Percentiles rank a stretch among this genome's conserved stretches.
These are phyloP conservation scores for Bipolaris victoriae DNA, from an alignment of 2,329 filamentous ascomycete species.

Conservation along the genomic window DNA sequence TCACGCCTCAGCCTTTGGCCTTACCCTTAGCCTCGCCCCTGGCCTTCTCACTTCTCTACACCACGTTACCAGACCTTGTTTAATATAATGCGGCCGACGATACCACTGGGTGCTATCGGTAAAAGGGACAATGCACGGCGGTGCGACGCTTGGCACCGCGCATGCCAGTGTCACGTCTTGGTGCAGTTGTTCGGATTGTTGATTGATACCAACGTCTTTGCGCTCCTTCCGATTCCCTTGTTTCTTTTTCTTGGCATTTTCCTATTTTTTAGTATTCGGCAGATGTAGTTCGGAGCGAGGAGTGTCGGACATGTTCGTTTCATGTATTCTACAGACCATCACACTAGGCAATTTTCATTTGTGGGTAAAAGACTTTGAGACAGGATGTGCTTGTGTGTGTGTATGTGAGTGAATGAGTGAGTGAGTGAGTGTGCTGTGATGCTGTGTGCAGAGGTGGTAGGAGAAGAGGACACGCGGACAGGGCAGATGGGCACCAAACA, in stretches of 20 bases:
- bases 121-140: conserved; percentile 46
- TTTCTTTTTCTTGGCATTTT: conserved; percentile 38
- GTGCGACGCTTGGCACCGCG: conserved; percentile 38
- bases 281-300: conserved; percentile 43
- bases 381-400: conserved; percentile 6
- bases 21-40: too few species aligned
- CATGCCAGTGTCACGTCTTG: conserved; percentile 42
- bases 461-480: conserved; percentile 9
- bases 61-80: conserved; percentile 50
- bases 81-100: conserved; percentile 50
- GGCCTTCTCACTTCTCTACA: conserved; percentile 42
- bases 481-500: not conserved
- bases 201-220: conserved; percentile 55
- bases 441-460: too few species aligned
- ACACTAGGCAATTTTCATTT: conserved; percentile 52
- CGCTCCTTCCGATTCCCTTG: conserved; percentile 47
- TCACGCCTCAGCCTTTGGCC: conserved; percentile 36
- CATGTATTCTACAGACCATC: conserved; percentile 52
- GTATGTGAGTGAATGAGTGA: not conserved
- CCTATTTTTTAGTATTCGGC: conserved; percentile 48
- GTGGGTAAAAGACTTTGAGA: conserved; percentile 21
- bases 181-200: conserved; percentile 50
- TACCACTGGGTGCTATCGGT: conserved; percentile 51
- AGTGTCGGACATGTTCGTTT: conserved; percentile 43
- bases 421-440: not conserved